Evolutionary conservation across 176 grass and related monocot species (phyloP).

Genomic region (Carex myosuroides): DNA sequence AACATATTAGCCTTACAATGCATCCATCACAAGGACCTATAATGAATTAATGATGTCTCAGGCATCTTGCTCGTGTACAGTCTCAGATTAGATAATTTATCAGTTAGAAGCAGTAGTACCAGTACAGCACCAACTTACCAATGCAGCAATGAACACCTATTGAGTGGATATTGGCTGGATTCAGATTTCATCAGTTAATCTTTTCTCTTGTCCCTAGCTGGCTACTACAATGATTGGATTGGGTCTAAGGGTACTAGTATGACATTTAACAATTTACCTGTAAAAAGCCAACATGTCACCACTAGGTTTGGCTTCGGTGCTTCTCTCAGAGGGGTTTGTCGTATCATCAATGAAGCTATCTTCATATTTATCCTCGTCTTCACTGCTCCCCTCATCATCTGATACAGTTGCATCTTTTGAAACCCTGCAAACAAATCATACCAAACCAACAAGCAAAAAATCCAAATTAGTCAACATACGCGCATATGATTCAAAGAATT

Average conservation of each 20-base stretch:
- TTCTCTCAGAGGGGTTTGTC: slow-evolving; percentile 38
- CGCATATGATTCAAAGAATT: background rate
- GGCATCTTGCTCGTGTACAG: background rate
- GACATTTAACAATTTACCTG: slow-evolving; percentile 36
- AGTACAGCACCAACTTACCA: background rate
- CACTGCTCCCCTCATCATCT: slow-evolving; percentile 58
- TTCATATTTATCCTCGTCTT: slow-evolving; percentile 58
- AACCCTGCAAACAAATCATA: slow-evolving; percentile 40
- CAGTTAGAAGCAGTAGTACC: background rate
- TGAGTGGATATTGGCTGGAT: background rate
- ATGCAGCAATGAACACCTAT: background rate
- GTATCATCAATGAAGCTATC: slow-evolving; percentile 80
- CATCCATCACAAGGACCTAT: background rate
- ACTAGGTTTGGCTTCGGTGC: slow-evolving; percentile 34
- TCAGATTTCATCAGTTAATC: background rate
- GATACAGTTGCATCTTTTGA: slow-evolving; percentile 75
- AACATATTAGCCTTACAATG: background rate
- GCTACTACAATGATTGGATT: background rate
- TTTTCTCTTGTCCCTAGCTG: background rate
- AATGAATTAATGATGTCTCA: background rate
- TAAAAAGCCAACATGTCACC: slow-evolving; percentile 67
- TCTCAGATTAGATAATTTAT: background rate
- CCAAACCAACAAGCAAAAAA: background rate
- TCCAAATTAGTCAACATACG: background rate
- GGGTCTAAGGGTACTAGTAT: background rate